Evolutionary conservation across 2,329 filamentous ascomycete species (phyloP).

Genomic region (Penicillium sp.): DNA sequence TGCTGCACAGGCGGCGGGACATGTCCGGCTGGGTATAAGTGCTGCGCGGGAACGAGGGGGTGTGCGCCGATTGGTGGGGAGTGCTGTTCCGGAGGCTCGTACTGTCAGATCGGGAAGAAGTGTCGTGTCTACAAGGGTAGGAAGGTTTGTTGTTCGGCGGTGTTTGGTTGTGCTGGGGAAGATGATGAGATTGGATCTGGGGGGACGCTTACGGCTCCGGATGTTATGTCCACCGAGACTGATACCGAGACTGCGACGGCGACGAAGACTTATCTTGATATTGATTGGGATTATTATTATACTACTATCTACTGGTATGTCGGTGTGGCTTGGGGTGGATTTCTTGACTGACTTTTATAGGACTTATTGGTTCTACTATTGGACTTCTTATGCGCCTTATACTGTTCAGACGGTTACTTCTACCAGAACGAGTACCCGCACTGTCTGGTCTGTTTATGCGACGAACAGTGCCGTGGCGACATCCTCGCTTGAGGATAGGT

Average conservation of each 20-base stretch:
- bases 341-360: conserved; percentile 4
- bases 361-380: conserved; percentile 22
- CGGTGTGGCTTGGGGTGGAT: too few relatives aligned
- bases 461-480: conserved; percentile 11
- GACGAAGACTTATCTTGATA: background rate
- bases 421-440: conserved; percentile 13
- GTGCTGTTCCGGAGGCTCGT: conserved; percentile 17
- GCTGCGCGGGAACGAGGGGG: conserved; percentile 9
- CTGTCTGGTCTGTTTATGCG: conserved; percentile 16
- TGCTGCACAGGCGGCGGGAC: conserved; percentile 15
- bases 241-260: conserved; percentile 8
- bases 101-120: conserved; percentile 15
- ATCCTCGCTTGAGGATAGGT: conserved; percentile 2
- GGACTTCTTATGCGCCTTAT: conserved; percentile 20
- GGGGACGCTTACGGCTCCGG: background rate
- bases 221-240: background rate
- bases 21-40: conserved; percentile 18
- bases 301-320: conserved; percentile 21
- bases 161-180: conserved; percentile 13
- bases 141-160: conserved; percentile 15
- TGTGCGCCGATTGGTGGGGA: conserved; percentile 17
- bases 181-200: conserved; percentile 7
- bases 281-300: conserved; percentile 16
- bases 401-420: conserved; percentile 19
- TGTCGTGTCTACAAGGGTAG: conserved; percentile 12